These are phyloP conservation scores for Apiospora marii DNA, from an alignment of 2,329 filamentous ascomycete genomes.

Conservation along the genomic window DNA sequence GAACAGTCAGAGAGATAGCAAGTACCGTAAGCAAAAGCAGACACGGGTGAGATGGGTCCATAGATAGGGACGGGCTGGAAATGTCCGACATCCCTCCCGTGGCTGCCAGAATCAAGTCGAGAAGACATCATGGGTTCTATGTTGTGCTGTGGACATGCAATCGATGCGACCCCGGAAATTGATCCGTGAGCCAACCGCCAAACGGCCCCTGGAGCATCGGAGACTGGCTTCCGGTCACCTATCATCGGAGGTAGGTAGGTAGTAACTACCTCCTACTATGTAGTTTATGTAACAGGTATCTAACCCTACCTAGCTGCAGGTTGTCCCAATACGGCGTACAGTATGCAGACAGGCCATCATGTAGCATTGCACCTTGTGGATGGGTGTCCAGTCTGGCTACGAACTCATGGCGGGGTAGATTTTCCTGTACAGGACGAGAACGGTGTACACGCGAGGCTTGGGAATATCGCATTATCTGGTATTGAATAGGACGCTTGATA, in stretches of 20 bases:
- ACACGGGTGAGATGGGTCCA: background rate
- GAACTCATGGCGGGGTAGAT: background rate
- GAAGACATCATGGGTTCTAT: background rate
- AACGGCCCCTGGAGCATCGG: background rate
- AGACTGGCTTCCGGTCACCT: background rate
- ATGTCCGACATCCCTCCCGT: background rate
- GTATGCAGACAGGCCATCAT: background rate
- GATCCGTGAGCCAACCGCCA: background rate
- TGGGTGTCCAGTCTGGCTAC: background rate
- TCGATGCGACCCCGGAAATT: background rate
- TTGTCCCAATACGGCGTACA: background rate
- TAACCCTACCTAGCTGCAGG: background rate
- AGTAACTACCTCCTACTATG: background rate
- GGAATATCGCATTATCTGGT: background rate
- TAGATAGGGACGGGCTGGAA: background rate
- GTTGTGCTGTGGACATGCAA: background rate
- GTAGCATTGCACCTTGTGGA: background rate
- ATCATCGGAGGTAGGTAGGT: background rate
- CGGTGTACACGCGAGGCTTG: background rate
- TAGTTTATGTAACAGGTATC: no score
- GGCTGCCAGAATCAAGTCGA: background rate
- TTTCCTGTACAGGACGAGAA: background rate
- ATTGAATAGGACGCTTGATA: background rate
- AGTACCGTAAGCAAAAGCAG: background rate
- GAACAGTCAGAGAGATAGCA: background rate